Percentiles rank a stretch among this genome's conserved stretches.
Conservation (phyloP, 2,329 filamentous ascomycete species). For the Cytospora paraplurivora region DNA sequence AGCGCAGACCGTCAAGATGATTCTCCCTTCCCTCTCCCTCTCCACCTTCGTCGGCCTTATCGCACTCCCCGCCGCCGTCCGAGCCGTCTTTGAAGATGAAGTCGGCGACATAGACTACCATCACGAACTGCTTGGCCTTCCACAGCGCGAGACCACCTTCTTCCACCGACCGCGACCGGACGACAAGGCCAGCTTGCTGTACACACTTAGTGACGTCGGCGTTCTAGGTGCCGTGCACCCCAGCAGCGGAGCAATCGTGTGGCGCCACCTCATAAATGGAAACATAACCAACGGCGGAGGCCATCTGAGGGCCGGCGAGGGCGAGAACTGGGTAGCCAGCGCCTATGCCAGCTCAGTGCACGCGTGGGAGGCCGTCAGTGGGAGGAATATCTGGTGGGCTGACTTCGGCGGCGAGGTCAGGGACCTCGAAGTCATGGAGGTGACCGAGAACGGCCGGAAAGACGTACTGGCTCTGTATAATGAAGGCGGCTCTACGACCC, state of each 20-base stretch:
- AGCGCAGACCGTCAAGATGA: constrained; percentile 24
- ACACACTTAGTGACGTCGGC: constrained; percentile 82
- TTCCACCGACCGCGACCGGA: constrained; percentile 84
- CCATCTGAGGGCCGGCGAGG: constrained; percentile 73
- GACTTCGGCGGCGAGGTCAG: constrained; percentile 60
- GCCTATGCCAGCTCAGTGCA: constrained; percentile 71
- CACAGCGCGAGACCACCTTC: constrained; percentile 83
- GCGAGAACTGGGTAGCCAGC: constrained; percentile 75
- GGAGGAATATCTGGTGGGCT: constrained; percentile 75
- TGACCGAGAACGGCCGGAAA: constrained; percentile 63
- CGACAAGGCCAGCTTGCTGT: constrained; percentile 86
- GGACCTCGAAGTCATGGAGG: constrained; percentile 77
- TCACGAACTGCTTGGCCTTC: constrained; percentile 82
- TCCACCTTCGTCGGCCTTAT: constrained; percentile 37
- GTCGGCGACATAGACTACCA: constrained; percentile 93
- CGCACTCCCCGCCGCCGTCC: constrained; percentile 51
- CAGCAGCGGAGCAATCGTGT: constrained; percentile 78
- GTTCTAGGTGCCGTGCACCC: constrained; percentile 89
- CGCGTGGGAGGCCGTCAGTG: constrained; percentile 82
- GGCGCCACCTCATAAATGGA: constrained; percentile 75
- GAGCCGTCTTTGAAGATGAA: constrained; percentile 85
- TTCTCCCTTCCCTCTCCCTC: constrained; percentile 20
- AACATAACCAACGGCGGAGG: constrained; percentile 50
- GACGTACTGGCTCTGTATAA: constrained; percentile 72
- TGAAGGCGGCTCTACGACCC: constrained; percentile 58